Evolutionary conservation across 768 basidiomycete genomes (phyloP).

Genomic region (Boletus pseudo-olivaceus): DNA sequence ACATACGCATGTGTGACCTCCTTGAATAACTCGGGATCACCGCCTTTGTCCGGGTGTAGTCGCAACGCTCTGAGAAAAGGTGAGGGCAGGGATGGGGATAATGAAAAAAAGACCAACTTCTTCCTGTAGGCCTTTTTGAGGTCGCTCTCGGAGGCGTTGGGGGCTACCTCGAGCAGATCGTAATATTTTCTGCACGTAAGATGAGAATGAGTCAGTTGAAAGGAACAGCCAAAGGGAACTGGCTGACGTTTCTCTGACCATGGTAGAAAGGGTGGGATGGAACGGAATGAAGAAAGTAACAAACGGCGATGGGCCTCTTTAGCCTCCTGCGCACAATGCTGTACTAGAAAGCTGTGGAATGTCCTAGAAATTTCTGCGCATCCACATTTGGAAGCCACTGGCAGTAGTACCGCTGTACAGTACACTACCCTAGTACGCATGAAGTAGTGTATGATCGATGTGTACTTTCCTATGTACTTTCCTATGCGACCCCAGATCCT

Average conservation of each 20-base stretch:
- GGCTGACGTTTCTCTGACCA: conserved; percentile 68
- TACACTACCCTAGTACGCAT: background rate
- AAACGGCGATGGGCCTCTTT: conserved; percentile 19
- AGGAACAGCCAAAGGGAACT: background rate
- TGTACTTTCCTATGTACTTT: background rate
- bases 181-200: conserved; percentile 69
- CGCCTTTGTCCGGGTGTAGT: conserved; percentile 91
- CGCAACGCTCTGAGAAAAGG: conserved; percentile 61
- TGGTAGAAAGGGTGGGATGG: conserved; percentile 27
- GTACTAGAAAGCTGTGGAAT: conserved; percentile 37
- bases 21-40: conserved; percentile 96
- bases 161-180: conserved; percentile 84
- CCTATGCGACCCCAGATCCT: background rate
- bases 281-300: conserved; percentile 13
- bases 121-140: conserved; percentile 96
- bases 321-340: conserved; percentile 27
- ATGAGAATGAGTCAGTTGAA: background rate
- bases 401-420: background rate
- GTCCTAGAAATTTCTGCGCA: conserved; percentile 25
- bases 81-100: conserved; percentile 3
- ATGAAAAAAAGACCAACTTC: conserved; percentile 50
- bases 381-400: conserved; percentile 21
- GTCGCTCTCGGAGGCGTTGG: conserved; percentile 76
- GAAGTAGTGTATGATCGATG: background rate
- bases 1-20: conserved; percentile 93